These are phyloP conservation scores for Candida dajiaensis DNA, from an alignment of 805 yeast genomes.

Conservation along the genomic window DNA sequence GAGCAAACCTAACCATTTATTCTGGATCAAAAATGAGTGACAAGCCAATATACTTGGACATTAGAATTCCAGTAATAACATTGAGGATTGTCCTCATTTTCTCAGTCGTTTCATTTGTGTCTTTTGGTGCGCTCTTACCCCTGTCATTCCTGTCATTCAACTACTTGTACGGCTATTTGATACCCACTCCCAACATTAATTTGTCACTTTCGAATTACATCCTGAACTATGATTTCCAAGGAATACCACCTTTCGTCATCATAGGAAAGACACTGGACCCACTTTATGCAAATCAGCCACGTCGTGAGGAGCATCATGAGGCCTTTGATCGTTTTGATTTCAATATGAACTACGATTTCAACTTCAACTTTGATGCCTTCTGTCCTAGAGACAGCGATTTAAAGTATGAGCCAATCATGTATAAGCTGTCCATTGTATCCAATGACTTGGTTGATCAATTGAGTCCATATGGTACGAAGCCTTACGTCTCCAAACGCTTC, in stretches of 20 bases:
- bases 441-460: constrained; percentile 9
- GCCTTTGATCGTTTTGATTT: constrained; percentile 7
- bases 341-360: constrained; percentile 17
- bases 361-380: constrained; percentile 11
- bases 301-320: background rate
- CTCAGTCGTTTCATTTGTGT: constrained; percentile 8
- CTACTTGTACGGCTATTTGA: constrained; percentile 19
- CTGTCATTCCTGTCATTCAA: constrained; percentile 20
- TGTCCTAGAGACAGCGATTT: constrained; percentile 4
- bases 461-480: constrained; percentile 12
- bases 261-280: constrained; percentile 12
- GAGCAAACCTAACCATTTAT: background rate
- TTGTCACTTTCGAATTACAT: constrained; percentile 17
- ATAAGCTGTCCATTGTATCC: constrained; percentile 16
- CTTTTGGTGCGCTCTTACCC: constrained; percentile 16
- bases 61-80: constrained; percentile 21
- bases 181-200: constrained; percentile 18
- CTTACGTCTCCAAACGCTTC: constrained; percentile 14
- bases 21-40: background rate
- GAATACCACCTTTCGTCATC: constrained; percentile 17
- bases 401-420: constrained; percentile 16
- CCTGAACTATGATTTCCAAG: constrained; percentile 17
- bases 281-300: constrained; percentile 18
- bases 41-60: constrained; percentile 11
- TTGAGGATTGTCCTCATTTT: constrained; percentile 15